A percentile compares a stretch with the other conserved stretches of the same genome.
Conservation (phyloP, 352 stramenopile genomes). For the Phytopythium delawarense region DNA sequence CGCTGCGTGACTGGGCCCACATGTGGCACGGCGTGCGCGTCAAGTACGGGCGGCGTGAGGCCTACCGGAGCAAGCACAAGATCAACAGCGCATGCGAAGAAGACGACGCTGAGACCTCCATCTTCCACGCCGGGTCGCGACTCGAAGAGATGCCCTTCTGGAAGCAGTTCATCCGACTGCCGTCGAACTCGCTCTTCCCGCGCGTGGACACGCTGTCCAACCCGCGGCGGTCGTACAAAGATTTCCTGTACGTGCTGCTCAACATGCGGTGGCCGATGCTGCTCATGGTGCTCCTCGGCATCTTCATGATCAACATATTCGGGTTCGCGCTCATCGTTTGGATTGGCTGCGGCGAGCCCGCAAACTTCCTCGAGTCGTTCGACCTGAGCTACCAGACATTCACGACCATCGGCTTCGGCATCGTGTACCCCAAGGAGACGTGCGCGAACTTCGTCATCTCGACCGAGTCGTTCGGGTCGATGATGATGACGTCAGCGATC, state of each 20-base stretch:
- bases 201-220: slow-evolving; percentile 53
- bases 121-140: slow-evolving; percentile 67
- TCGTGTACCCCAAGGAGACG: slow-evolving; percentile 60
- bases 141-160: slow-evolving; percentile 63
- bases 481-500: slow-evolving; percentile 76
- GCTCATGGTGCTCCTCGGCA: slow-evolving; percentile 41
- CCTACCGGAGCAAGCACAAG: background rate
- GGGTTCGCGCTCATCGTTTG: slow-evolving; percentile 47
- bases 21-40: slow-evolving; percentile 80
- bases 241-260: slow-evolving; percentile 79
- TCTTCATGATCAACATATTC: slow-evolving; percentile 68
- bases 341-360: slow-evolving; percentile 48
- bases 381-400: slow-evolving; percentile 84
- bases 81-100: background rate
- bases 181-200: slow-evolving; percentile 71
- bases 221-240: slow-evolving; percentile 70
- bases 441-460: slow-evolving; percentile 74
- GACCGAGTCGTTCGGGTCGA: slow-evolving; percentile 74
- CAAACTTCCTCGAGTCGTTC: slow-evolving; percentile 53
- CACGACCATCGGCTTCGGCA: slow-evolving; percentile 79
- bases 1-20: slow-evolving; percentile 71
- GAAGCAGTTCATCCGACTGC: slow-evolving; percentile 64
- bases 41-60: slow-evolving; percentile 22
- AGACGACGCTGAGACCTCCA: slow-evolving; percentile 20
- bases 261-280: slow-evolving; percentile 82